A percentile compares a stretch with the other conserved stretches of the same genome.
Evolutionary conservation across 2,329 filamentous ascomycete species (phyloP).

Genomic region (Penicillium sp.): DNA sequence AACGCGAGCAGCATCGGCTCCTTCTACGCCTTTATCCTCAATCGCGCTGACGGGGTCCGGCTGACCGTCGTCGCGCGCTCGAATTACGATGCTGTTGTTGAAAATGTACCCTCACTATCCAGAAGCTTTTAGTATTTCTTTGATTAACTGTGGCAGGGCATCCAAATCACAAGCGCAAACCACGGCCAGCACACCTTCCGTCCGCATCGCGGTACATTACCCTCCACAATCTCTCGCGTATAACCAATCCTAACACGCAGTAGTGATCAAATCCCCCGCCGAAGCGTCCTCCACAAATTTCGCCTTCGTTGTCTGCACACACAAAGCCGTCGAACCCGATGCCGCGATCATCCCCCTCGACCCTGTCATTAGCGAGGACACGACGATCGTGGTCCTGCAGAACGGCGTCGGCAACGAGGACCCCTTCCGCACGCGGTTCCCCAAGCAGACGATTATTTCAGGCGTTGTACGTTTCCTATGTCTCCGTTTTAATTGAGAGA

Average conservation of each 20-base stretch:
- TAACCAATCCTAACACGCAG: neutral
- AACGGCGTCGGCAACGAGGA: constrained; percentile 51
- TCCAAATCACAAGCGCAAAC: constrained; percentile 48
- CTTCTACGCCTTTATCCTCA: constrained; percentile 62
- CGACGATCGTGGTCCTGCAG: constrained; percentile 47
- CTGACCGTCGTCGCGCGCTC: constrained; percentile 52
- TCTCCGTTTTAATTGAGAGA: neutral
- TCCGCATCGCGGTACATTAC: constrained; percentile 39
- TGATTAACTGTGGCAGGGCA: constrained; percentile 35
- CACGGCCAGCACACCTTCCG: constrained; percentile 45
- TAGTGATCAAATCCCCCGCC: constrained; percentile 44
- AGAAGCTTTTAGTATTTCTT: no score
- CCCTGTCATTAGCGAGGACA: constrained; percentile 42
- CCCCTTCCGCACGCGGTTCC: constrained; percentile 40
- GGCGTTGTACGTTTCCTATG: constrained; percentile 47
- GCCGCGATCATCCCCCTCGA: constrained; percentile 41
- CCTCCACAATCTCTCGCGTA: no score
- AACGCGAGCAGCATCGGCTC: constrained; percentile 55
- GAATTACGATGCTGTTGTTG: constrained; percentile 50
- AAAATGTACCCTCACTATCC: constrained; percentile 34
- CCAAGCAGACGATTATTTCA: constrained; percentile 39
- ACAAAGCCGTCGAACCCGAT: constrained; percentile 50
- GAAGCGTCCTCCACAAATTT: constrained; percentile 33
- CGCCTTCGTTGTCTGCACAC: constrained; percentile 46
- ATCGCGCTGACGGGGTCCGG: constrained; percentile 45